These are phyloP conservation scores for Boletus pseudo-olivaceus DNA, from an alignment of 768 basidiomycete genomes.

Conservation along the genomic window DNA sequence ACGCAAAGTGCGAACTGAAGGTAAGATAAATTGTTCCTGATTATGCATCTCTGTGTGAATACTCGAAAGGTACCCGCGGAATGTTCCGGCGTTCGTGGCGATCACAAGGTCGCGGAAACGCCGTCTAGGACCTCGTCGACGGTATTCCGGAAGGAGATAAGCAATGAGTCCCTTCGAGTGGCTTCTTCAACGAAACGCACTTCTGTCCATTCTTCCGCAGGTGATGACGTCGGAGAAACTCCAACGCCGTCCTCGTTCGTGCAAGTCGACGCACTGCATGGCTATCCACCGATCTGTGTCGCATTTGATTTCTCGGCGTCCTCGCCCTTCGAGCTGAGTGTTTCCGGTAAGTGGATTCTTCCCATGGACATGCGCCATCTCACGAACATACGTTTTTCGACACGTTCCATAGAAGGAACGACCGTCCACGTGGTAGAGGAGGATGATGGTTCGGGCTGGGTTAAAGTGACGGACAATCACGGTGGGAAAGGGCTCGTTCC, in stretches of 20 bases:
- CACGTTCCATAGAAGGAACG: constrained; percentile 49
- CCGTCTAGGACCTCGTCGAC: constrained; percentile 32
- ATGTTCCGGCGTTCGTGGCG: constrained; percentile 40
- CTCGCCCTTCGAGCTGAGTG: constrained; percentile 72
- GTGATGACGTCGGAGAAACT: constrained; percentile 15
- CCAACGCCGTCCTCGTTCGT: constrained; percentile 60
- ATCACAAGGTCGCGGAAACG: constrained; percentile 23
- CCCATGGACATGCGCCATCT: constrained; percentile 2
- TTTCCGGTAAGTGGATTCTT: constrained; percentile 47
- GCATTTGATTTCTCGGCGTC: constrained; percentile 73
- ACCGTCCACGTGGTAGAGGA: constrained; percentile 67
- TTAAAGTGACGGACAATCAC: constrained; percentile 61
- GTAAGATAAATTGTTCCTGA: constrained; percentile 33
- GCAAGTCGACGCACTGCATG: constrained; percentile 36
- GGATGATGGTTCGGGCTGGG: constrained; percentile 86
- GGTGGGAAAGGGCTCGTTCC: constrained; percentile 73
- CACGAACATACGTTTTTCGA: constrained; percentile 11
- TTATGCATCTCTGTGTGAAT: constrained; percentile 9
- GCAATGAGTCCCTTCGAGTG: constrained; percentile 15
- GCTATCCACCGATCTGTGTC: constrained; percentile 53
- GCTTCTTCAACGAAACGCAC: constrained; percentile 4
- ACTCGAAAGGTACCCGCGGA: constrained; percentile 64
- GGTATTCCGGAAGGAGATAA: constrained; percentile 31
- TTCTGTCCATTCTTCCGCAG: constrained; percentile 5
- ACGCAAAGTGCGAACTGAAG: constrained; percentile 84